Conservation (phyloP, 768 basidiomycete species). For the Grammothele lineata region DNA sequence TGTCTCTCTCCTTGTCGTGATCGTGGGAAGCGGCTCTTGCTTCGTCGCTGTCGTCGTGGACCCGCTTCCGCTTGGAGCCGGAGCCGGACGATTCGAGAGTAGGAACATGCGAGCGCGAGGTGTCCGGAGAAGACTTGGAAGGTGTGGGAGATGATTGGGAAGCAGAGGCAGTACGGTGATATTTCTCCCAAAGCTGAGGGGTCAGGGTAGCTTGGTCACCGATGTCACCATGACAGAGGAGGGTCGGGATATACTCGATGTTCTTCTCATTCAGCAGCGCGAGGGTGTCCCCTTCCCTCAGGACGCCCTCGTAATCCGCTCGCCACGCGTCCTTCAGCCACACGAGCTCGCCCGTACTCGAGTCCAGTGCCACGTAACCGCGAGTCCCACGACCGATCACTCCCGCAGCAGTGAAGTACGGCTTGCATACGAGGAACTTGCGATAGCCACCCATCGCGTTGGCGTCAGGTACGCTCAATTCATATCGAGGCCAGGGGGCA, state of each 20-base stretch:
- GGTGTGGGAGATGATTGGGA: too few relatives aligned
- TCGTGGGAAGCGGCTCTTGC: too few relatives aligned
- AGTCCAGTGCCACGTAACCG: constrained; percentile 3
- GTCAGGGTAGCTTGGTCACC: too few relatives aligned
- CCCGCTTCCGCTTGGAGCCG: too few relatives aligned
- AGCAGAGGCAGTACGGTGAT: not conserved
- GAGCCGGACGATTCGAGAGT: too few relatives aligned
- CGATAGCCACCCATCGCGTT: not conserved
- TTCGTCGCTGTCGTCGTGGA: too few relatives aligned
- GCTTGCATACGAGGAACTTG: not conserved
- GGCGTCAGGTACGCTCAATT: not conserved
- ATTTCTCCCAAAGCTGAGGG: too few relatives aligned
- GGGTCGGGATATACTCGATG: not conserved
- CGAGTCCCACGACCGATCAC: constrained; percentile 4
- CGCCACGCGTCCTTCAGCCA: constrained; percentile 12
- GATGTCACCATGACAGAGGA: constrained; percentile 4
- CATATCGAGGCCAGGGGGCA: constrained; percentile 2
- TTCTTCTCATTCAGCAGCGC: not conserved
- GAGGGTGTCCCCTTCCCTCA: constrained; percentile 2
- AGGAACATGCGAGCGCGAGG: too few relatives aligned
- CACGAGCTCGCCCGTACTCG: not conserved
- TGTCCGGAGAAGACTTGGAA: too few relatives aligned
- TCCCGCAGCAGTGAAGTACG: not conserved
- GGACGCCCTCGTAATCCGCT: not conserved
- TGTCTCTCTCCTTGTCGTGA: too few relatives aligned